Percentiles rank a stretch among this genome's conserved stretches.
phyloP scores from a whole-genome alignment of 768 basidiomycete genomes.

The Exsudoporus frostii region DNA sequence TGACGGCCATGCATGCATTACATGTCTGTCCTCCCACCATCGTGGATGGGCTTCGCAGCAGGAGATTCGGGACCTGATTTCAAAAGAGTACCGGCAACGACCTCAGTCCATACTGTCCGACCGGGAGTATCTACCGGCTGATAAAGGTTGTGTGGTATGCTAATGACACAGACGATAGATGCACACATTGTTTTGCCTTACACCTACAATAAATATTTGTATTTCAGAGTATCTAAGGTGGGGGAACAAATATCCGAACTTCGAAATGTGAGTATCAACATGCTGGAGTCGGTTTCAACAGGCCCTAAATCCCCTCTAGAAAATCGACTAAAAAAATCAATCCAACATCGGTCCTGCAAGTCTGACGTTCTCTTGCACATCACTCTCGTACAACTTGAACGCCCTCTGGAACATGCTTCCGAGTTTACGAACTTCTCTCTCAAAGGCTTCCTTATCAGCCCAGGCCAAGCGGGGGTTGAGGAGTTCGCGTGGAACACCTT shows the following conservation, averaged over 20 bases:
- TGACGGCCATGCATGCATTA: slow-evolving; percentile 30
- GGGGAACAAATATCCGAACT: neutral
- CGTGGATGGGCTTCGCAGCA: slow-evolving; percentile 18
- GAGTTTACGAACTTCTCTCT: slow-evolving; percentile 83
- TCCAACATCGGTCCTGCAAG: slow-evolving; percentile 66
- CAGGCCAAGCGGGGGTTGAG: slow-evolving; percentile 88
- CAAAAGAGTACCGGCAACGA: slow-evolving; percentile 3
- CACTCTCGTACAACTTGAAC: slow-evolving; percentile 87
- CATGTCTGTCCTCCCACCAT: slow-evolving; percentile 14
- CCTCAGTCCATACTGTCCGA: neutral
- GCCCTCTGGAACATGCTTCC: slow-evolving; percentile 93
- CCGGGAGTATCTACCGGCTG: slow-evolving; percentile 3
- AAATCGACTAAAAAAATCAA: slow-evolving; percentile 5
- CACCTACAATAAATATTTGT: slow-evolving; percentile 2
- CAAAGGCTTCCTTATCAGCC: slow-evolving; percentile 86
- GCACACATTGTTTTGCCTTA: neutral
- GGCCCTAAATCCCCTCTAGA: neutral
- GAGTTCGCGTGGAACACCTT: slow-evolving; percentile 87
- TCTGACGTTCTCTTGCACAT: slow-evolving; percentile 77
- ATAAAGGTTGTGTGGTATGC: slow-evolving; percentile 19
- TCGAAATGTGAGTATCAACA: neutral
- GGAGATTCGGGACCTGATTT: slow-evolving; percentile 14
- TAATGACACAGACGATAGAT: slow-evolving; percentile 6
- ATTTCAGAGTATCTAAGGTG: neutral
- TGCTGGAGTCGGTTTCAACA: neutral